Base-by-base conservation (phyloP, 2,329 filamentous ascomycete genomes). In the Parafenestella ontariensis region DNA sequence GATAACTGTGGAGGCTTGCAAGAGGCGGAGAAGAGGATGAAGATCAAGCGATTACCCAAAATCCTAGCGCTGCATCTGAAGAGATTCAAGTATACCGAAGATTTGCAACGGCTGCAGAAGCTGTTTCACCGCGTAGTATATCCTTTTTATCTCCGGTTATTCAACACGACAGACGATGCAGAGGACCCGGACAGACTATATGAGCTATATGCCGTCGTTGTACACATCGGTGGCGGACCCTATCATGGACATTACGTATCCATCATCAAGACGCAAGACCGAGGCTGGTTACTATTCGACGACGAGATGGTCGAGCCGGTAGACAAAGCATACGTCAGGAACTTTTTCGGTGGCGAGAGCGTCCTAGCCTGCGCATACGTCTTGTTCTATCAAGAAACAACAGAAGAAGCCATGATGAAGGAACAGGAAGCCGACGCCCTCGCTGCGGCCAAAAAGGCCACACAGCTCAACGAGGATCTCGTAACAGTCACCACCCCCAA, bases 301-400 rank as follows among this genome's bases (percentile, higher is more conserved):
- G 95, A 99, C 69, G 95, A 99, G 78, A 92, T 98, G 87, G 95
- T 99, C 4, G 95, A 99, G 74, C 95, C 95, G 0, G 95, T 99
- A 5, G 92, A 97, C 75, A 97, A 97, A 76, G 89, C 90, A 71
- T 99, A 96, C 70, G 95, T 99, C 33, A 87, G 89, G 62, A 97
- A 96, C 74, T 99, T 99, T 78, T 99, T 99, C 68, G 95, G 95
- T 15, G 95, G 97, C 72, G 92, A 81, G 47, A 78, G 79, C 43
- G 92, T 92, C 3, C 86, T 96, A 75, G 95, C 95, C 9, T 97
- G 93, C 67, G 95, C 95, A 26, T 99, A 99, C 69, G 93, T 99
- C 15, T 81, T 99, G 9, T 99, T 99, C 76, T 99, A 99, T 77
- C 95, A 97, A 74, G 94, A 99, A 76, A 98, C 87, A 1, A 89